These are phyloP conservation scores for Austroboletus eburneus DNA, from an alignment of 768 basidiomycete species.

Conservation along the genomic window DNA sequence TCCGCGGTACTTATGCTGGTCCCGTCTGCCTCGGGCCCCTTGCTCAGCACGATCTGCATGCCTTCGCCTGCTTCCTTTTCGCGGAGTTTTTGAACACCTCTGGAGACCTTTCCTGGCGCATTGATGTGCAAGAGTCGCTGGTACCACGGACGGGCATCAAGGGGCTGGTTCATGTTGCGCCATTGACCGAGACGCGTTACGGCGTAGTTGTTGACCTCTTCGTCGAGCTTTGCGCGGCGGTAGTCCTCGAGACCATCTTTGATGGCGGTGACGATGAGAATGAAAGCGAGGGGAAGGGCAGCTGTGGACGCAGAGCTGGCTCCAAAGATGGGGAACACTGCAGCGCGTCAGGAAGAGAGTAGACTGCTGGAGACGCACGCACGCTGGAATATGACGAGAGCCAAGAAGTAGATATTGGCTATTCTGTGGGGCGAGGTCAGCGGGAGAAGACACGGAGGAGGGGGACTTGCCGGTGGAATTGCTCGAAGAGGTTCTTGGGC, in stretches of 20 bases:
- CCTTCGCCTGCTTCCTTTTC: conserved; percentile 74
- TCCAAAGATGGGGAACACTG: conserved; percentile 90
- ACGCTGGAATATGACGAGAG: conserved; percentile 79
- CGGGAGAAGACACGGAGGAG: not conserved
- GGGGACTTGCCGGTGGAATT: conserved; percentile 73
- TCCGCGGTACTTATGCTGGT: conserved; percentile 44
- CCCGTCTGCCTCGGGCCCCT: conserved; percentile 31
- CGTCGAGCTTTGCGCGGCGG: conserved; percentile 81
- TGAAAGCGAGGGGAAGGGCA: conserved; percentile 83
- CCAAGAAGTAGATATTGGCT: conserved; percentile 91
- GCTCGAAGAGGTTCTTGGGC: conserved; percentile 92
- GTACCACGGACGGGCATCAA: conserved; percentile 70
- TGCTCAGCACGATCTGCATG: conserved; percentile 58
- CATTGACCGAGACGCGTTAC: conserved; percentile 86
- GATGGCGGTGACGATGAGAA: conserved; percentile 83
- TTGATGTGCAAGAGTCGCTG: conserved; percentile 71
- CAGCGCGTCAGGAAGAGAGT: conserved; percentile 6
- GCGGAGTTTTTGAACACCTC: conserved; percentile 80
- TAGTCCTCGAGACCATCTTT: conserved; percentile 98
- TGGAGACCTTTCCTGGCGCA: conserved; percentile 69
- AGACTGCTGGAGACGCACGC: conserved; percentile 17
- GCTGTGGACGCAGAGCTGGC: conserved; percentile 79
- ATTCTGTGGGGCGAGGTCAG: conserved; percentile 42
- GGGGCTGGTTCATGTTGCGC: conserved; percentile 85
- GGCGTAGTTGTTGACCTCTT: conserved; percentile 93